phyloP scores from a whole-genome alignment of 495 filamentous ascomycete species.

The Hyaloscypha finlandica region DNA sequence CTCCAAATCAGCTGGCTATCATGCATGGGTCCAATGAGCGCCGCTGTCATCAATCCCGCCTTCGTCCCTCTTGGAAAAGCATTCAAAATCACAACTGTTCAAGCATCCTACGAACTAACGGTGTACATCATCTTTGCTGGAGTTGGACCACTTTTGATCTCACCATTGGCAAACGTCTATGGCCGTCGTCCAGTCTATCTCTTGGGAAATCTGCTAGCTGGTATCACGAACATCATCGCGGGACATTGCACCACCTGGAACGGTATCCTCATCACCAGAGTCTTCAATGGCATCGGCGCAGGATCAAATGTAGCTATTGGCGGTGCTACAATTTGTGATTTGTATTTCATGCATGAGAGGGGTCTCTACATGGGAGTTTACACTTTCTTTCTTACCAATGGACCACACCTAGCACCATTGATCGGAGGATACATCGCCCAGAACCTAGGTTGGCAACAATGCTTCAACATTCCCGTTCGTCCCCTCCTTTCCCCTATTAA shows the following conservation, averaged over 20 bases:
- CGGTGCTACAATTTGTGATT: slow-evolving; percentile 43
- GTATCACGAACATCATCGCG: slow-evolving; percentile 37
- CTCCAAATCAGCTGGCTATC: slow-evolving; percentile 30
- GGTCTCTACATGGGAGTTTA: slow-evolving; percentile 45
- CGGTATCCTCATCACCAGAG: slow-evolving; percentile 38
- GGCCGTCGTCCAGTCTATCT: slow-evolving; percentile 42
- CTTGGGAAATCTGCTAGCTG: slow-evolving; percentile 38
- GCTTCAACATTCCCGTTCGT: slow-evolving; percentile 37
- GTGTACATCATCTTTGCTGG: slow-evolving; percentile 1
- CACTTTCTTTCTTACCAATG: slow-evolving; percentile 42
- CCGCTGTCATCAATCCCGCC: slow-evolving; percentile 35
- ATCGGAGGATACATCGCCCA: slow-evolving; percentile 43
- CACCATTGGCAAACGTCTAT: slow-evolving; percentile 38
- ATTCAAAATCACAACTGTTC: slow-evolving; percentile 29
- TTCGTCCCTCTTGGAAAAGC: slow-evolving; percentile 32
- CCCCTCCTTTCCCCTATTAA: neutral
- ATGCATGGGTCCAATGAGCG: slow-evolving; percentile 32
- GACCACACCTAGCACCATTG: slow-evolving; percentile 42
- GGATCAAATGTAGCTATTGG: slow-evolving; percentile 41
- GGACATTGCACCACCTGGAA: slow-evolving; percentile 36
- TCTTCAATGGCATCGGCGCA: slow-evolving; percentile 39
- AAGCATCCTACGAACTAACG: slow-evolving; percentile 34
- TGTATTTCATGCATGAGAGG: slow-evolving; percentile 45
- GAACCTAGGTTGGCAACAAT: slow-evolving; percentile 43
- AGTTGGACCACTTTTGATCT: slow-evolving; percentile 35